Conservation (phyloP, 2,329 filamentous ascomycete species). For the Fusarium pseudonygamai region DNA sequence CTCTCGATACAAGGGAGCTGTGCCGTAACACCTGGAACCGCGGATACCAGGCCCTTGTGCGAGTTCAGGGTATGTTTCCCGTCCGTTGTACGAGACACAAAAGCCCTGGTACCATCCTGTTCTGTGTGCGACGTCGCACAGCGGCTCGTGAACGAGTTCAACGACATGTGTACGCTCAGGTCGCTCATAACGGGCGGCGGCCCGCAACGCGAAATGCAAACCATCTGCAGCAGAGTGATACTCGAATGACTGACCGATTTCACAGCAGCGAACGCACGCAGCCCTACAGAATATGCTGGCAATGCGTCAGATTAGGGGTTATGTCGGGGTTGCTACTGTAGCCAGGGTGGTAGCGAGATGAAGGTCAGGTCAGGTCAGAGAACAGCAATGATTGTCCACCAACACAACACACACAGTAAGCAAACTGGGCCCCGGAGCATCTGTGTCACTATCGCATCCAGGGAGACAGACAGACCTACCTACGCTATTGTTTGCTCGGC, state of each 20-base stretch:
- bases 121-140: conserved; percentile 27
- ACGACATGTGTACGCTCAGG: conserved; percentile 1
- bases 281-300: conserved; percentile 33
- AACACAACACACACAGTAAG: background rate
- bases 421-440: conserved; percentile 5
- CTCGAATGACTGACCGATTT: background rate
- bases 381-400: conserved; percentile 18
- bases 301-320: conserved; percentile 13
- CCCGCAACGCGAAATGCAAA: conserved; percentile 1
- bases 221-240: background rate
- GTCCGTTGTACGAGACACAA: conserved; percentile 14
- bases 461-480: conserved; percentile 1
- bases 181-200: background rate
- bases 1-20: conserved; percentile 14
- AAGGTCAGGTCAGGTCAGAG: conserved; percentile 15
- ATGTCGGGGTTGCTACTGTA: conserved; percentile 9
- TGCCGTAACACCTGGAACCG: conserved; percentile 29
- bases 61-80: conserved; percentile 12
- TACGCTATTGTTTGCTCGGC: background rate
- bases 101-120: conserved; percentile 19
- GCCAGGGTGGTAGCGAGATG: conserved; percentile 40
- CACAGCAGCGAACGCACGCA: conserved; percentile 10
- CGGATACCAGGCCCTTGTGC: conserved; percentile 18
- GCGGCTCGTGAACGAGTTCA: conserved; percentile 32
- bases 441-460: conserved; percentile 16